Base-by-base conservation (phyloP, 352 stramenopile species). In the Phytophthora pistaciae region DNA sequence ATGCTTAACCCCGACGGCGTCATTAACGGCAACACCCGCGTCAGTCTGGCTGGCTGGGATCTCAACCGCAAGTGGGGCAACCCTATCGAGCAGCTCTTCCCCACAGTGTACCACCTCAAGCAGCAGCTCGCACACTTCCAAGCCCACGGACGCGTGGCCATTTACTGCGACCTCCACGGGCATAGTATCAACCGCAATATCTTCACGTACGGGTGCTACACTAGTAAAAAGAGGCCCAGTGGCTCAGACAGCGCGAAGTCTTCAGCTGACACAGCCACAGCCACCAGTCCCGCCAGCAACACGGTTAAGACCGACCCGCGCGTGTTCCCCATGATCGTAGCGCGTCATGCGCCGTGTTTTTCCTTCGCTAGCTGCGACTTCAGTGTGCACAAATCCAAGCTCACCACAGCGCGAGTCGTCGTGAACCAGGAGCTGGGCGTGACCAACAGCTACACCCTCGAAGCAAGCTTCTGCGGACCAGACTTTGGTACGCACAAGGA, bases 1-100 rank as follows among this genome's bases (percentile, higher is more conserved):
- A 98, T 98, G 94, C 87, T 98, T 42, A 98, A 98, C 52, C 91
- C 91, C 0, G 94, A 98, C 66, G 94, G 94, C 21, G 94, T 98
- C 44, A 90, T 98, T 44, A 93, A 97, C 52, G 94, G 94, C 63
- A 98, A 98, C 66, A 96, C 94, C 49, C 90, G 94, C 20, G 90
- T 93, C 13, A 96, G 83, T 52, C 78, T 98, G 16, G 87, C 93
- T 0, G 94, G 85, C 1, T 93, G 84, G 84, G 88, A 95, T 50
- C 75, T 95, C 11, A 95, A 95, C 48, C 88, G 88, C 46, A 95
- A 95, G 65, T 95, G 88, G 88, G 76, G 78, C n/a, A 86, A 66
- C 16, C 88, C 84, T 1, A 79, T 95, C 14, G 88, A 93, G 60
- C 91, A 93, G 66, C 69, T 94, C 10, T 95, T 95, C 29, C 90